phyloP scores from a whole-genome alignment of 768 basidiomycete genomes.

The Lentinus tigrinus region DNA sequence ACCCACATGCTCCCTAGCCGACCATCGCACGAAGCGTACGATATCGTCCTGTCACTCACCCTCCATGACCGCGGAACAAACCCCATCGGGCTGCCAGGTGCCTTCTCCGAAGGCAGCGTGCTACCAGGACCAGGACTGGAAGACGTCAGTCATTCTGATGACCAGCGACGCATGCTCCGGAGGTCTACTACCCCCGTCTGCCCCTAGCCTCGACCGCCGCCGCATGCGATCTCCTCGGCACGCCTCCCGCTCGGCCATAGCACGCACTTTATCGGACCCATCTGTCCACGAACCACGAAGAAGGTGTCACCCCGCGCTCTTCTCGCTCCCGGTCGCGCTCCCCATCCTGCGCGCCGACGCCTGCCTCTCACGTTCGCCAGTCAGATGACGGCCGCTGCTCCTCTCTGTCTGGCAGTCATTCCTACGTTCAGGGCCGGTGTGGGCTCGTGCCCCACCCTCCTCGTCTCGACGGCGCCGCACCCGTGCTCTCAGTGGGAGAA shows the following conservation, averaged over 20 bases:
- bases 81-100: constrained; percentile 8
- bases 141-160: constrained; percentile 9
- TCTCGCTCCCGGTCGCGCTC: constrained; percentile 8
- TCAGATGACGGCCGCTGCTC: constrained; percentile 18
- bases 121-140: background rate
- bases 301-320: constrained; percentile 15
- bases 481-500: background rate
- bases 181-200: constrained; percentile 12
- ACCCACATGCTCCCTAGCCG: constrained; percentile 3
- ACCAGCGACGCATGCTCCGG: background rate
- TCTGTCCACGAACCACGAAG: constrained; percentile 9
- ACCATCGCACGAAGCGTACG: constrained; percentile 17
- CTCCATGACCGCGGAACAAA: background rate
- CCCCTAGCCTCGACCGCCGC: constrained; percentile 1
- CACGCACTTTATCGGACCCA: constrained; percentile 14
- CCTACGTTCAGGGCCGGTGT: constrained; percentile 13
- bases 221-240: constrained; percentile 1
- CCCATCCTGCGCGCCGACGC: background rate
- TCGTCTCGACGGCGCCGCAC: background rate
- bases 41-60: constrained; percentile 2
- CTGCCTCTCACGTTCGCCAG: constrained; percentile 12
- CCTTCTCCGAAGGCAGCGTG: background rate
- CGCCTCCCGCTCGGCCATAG: background rate
- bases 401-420: constrained; percentile 4
- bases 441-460: constrained; percentile 1